Percentiles rank a stretch among this genome's conserved stretches.
Evolutionary conservation across 2,329 filamentous ascomycete species (phyloP).

Genomic region (Claviceps digitariae): DNA sequence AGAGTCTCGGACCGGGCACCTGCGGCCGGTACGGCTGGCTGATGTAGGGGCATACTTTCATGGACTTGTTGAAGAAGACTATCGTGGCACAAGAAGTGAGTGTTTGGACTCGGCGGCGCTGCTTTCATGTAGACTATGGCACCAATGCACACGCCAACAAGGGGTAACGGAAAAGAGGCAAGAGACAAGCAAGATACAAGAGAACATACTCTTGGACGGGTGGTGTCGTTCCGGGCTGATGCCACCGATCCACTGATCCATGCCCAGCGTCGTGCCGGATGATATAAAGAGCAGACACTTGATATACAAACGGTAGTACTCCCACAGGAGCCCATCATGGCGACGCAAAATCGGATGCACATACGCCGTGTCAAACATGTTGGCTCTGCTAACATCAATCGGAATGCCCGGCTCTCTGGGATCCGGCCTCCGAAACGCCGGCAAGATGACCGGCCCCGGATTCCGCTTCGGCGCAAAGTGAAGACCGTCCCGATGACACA

Average conservation of each 20-base stretch:
- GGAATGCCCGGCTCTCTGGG: conserved; percentile 21
- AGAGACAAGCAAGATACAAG: too few species aligned
- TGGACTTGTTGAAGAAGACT: conserved; percentile 29
- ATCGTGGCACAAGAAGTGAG: too few species aligned
- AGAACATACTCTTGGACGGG: conserved; percentile 10
- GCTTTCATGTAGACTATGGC: too few species aligned
- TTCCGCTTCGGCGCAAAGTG: conserved; percentile 20
- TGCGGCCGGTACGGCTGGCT: conserved; percentile 17
- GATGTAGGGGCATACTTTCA: conserved; percentile 23
- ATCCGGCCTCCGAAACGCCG: conserved; percentile 7
- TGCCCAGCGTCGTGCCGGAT: conserved; percentile 24
- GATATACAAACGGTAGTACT: conserved; percentile 27
- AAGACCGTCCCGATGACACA: conserved; percentile 30
- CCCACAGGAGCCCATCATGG: conserved; percentile 24
- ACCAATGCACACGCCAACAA: too few species aligned
- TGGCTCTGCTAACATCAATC: conserved; percentile 27
- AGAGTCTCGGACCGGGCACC: conserved; percentile 9
- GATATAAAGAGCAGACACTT: conserved; percentile 17
- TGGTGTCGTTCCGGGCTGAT: conserved; percentile 20
- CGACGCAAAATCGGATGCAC: conserved; percentile 25
- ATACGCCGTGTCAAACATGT: conserved; percentile 32
- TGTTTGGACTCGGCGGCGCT: too few species aligned
- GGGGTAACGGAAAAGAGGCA: neutral
- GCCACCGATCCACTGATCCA: conserved; percentile 28
- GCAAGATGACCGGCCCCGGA: conserved; percentile 9